Percentiles rank a stretch among this genome's conserved stretches.
These are phyloP conservation scores for Stachybotrys chartarum DNA, from an alignment of 2,329 filamentous ascomycete genomes.

Conservation along the genomic window DNA sequence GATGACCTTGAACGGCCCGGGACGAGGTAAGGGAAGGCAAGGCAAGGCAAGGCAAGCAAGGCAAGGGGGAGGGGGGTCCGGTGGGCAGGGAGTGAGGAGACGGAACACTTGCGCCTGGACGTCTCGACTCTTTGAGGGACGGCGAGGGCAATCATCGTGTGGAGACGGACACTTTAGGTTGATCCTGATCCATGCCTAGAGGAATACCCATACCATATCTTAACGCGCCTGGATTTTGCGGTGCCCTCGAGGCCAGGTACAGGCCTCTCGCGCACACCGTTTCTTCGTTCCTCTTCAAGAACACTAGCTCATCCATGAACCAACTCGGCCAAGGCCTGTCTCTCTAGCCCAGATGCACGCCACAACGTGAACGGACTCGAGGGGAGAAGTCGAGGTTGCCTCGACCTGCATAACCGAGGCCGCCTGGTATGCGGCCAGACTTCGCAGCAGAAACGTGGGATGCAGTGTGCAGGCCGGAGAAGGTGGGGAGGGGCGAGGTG, in stretches of 20 bases:
- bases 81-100: background rate
- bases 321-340: background rate
- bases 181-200: background rate
- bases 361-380: background rate
- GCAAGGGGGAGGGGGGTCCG: background rate
- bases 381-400: slow-evolving; percentile 6
- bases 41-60: background rate
- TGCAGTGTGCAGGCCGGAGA: background rate
- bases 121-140: background rate
- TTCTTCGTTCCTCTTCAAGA: background rate
- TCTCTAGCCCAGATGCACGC: background rate
- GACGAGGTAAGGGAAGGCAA: background rate
- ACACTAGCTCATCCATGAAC: background rate
- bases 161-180: background rate
- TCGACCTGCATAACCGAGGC: slow-evolving; percentile 31
- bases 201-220: background rate
- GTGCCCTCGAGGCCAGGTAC: background rate
- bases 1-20: background rate
- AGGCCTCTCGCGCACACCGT: background rate
- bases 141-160: background rate
- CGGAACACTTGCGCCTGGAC: background rate
- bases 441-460: slow-evolving; percentile 21
- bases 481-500: slow-evolving; percentile 13
- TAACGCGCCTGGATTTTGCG: background rate
- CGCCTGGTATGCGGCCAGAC: slow-evolving; percentile 26